These are phyloP conservation scores for Alternaria panax DNA, from an alignment of 2,329 filamentous ascomycete genomes.

Conservation along the genomic window DNA sequence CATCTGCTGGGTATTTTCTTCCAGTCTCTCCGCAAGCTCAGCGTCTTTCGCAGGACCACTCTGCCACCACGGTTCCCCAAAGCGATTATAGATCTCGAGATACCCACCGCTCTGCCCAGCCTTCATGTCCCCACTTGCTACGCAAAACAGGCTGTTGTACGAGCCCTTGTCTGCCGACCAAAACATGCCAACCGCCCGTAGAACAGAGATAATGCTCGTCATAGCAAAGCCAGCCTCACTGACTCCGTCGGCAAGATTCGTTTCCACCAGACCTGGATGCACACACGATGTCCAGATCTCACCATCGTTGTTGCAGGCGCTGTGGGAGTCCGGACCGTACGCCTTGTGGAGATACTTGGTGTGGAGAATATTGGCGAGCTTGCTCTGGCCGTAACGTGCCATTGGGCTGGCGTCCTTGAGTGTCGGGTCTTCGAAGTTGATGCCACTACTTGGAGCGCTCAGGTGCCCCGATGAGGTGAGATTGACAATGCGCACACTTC, in stretches of 20 bases:
- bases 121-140: slow-evolving; percentile 9
- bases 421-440: slow-evolving; percentile 21
- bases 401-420: slow-evolving; percentile 12
- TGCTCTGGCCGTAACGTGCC: slow-evolving; percentile 31
- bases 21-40: slow-evolving; percentile 10
- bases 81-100: slow-evolving; percentile 5
- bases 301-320: slow-evolving; percentile 4
- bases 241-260: slow-evolving; percentile 16
- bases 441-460: slow-evolving; percentile 19
- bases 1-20: slow-evolving; percentile 9
- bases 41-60: slow-evolving; percentile 11
- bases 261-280: slow-evolving; percentile 30
- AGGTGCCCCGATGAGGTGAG: slow-evolving; percentile 26
- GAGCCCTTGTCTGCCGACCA: slow-evolving; percentile 10
- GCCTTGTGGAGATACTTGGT: slow-evolving; percentile 20
- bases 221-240: neutral
- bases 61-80: slow-evolving; percentile 14
- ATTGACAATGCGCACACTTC: slow-evolving; percentile 32
- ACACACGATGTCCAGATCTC: slow-evolving; percentile 24
- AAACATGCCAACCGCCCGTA: slow-evolving; percentile 2
- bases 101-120: slow-evolving; percentile 11
- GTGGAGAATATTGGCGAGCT: slow-evolving; percentile 32
- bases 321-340: slow-evolving; percentile 12
- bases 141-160: slow-evolving; percentile 14
- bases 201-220: neutral